A percentile compares a stretch with the other conserved stretches of the same genome.
Evolutionary conservation across 148 eudicot genomes (phyloP).

Genomic region (Euryodendron excelsum): DNA sequence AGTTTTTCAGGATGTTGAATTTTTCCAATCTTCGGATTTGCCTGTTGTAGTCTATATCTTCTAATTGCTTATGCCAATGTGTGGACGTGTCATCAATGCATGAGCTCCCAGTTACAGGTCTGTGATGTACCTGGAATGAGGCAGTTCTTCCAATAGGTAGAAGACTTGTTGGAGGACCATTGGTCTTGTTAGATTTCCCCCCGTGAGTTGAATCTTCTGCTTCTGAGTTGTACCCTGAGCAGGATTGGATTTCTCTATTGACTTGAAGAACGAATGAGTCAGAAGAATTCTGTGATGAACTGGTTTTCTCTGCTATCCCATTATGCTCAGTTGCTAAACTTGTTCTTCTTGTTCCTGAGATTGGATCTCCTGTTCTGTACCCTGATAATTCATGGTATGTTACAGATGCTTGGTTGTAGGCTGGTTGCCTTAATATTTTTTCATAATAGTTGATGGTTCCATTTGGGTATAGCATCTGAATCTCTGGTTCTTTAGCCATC

Average conservation of each 20-base stretch:
- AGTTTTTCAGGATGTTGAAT: conserved; percentile 8
- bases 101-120: conserved; percentile 22
- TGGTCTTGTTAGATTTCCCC: conserved; percentile 10
- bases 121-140: conserved; percentile 19
- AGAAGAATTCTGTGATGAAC: conserved; percentile 47
- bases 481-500: conserved; percentile 33
- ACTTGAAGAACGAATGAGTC: conserved; percentile 31
- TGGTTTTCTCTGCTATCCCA: conserved; percentile 26
- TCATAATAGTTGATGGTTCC: conserved; percentile 20
- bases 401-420: conserved; percentile 5
- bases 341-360: conserved; percentile 6
- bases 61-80: conserved; percentile 23
- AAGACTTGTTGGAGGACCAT: not conserved
- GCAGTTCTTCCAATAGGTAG: conserved; percentile 18
- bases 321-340: conserved; percentile 16
- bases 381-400: conserved; percentile 17
- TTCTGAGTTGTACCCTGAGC: conserved; percentile 38
- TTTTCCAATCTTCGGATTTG: conserved; percentile 17
- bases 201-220: conserved; percentile 26
- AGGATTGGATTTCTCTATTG: conserved; percentile 32
- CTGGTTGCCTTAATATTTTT: conserved; percentile 16
- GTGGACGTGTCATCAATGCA: conserved; percentile 11
- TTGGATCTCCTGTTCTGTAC: conserved; percentile 8
- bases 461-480: conserved; percentile 29
- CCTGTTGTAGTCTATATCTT: conserved; percentile 15